phyloP scores from a whole-genome alignment of 1,284 basidiomycete species.

The Boletus semigastroideus region DNA sequence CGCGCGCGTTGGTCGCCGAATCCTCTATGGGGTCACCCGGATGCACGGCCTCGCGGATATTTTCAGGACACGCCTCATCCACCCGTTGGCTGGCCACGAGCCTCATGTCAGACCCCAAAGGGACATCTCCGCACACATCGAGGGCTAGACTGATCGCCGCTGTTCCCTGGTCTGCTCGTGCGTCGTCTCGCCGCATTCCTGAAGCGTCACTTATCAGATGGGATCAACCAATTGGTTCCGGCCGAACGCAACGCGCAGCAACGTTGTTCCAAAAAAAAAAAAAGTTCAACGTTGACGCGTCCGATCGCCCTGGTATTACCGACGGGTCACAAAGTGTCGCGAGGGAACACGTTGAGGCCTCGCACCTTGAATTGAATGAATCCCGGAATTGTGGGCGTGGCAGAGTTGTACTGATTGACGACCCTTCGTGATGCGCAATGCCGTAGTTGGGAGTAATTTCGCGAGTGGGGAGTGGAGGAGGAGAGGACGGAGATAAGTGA shows the following conservation, averaged over 20 bases:
- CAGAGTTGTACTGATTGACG: no score
- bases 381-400: conserved; percentile 3
- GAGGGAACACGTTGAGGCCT: conserved; percentile 14
- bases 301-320: conserved; percentile 5
- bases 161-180: background rate
- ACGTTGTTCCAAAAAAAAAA: conserved; percentile 1
- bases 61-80: conserved; percentile 24
- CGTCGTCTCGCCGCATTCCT: conserved; percentile 11
- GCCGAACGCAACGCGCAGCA: background rate
- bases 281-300: background rate
- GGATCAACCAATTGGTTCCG: conserved; percentile 1
- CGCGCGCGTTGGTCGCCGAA: conserved; percentile 10
- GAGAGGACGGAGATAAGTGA: conserved; percentile 22
- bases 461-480: conserved; percentile 16
- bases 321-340: conserved; percentile 5
- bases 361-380: conserved; percentile 6
- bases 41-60: conserved; percentile 17
- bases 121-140: conserved; percentile 23
- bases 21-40: conserved; percentile 19
- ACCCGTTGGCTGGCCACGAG: conserved; percentile 21
- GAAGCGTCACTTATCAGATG: conserved; percentile 8
- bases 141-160: conserved; percentile 6
- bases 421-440: background rate
- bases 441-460: background rate
- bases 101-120: conserved; percentile 24